A percentile compares a stretch with the other conserved stretches of the same genome.
Evolutionary conservation across 164 flowering plant genomes (phyloP).

Genomic region (Cinnamomum micranthum): DNA sequence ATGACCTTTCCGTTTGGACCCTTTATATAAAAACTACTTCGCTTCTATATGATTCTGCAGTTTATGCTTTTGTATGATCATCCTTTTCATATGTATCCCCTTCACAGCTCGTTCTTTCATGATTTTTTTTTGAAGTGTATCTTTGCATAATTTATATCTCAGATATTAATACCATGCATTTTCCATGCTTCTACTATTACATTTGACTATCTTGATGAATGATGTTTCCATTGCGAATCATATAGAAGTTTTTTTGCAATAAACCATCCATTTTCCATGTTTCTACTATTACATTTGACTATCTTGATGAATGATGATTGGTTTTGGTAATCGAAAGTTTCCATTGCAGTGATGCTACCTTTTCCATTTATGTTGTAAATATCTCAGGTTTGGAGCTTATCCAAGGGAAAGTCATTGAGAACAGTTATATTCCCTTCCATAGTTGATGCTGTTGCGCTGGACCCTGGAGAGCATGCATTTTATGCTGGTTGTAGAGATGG

Average conservation of each 20-base stretch:
- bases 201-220: not conserved
- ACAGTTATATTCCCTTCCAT: slow-evolving; percentile 64
- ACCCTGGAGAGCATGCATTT: slow-evolving; percentile 78
- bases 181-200: not conserved
- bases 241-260: not conserved
- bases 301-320: not conserved
- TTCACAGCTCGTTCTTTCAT: no score
- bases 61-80: no score
- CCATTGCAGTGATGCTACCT: not conserved
- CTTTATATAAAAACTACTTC: no score
- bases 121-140: no score
- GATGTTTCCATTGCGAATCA: no score
- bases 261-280: not conserved
- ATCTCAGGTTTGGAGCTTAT: slow-evolving; percentile 80
- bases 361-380: slow-evolving; percentile 4
- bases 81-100: no score
- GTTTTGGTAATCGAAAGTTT: not conserved
- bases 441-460: slow-evolving; percentile 77
- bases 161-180: not conserved
- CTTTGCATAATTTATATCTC: not conserved
- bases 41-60: no score
- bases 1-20: no score
- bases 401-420: slow-evolving; percentile 56
- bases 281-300: not conserved
- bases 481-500: slow-evolving; percentile 91